phyloP scores from a whole-genome alignment of 2,329 filamentous ascomycete species.

The Verruconis gallopava region DNA sequence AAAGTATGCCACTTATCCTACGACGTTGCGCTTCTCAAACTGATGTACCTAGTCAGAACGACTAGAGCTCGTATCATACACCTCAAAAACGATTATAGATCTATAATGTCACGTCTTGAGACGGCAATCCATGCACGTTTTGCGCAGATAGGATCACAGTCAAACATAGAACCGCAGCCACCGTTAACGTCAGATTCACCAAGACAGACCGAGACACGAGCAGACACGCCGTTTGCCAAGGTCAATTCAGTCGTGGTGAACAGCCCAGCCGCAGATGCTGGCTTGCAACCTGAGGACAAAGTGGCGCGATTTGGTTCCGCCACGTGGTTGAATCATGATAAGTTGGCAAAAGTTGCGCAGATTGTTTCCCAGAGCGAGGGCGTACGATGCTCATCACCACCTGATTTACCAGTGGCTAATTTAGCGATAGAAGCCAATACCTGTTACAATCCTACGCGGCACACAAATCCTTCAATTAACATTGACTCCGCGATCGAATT shows the following conservation, averaged over 20 bases:
- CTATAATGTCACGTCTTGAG: slow-evolving; percentile 72
- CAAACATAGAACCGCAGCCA: slow-evolving; percentile 16
- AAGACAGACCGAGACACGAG: slow-evolving; percentile 17
- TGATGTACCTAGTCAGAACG: slow-evolving; percentile 57
- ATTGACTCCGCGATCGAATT: slow-evolving; percentile 64
- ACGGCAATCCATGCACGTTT: slow-evolving; percentile 82
- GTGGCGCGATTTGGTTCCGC: slow-evolving; percentile 78
- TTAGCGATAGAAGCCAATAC: slow-evolving; percentile 44
- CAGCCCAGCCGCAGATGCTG: slow-evolving; percentile 74
- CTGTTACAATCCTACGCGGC: slow-evolving; percentile 10
- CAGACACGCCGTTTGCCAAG: slow-evolving; percentile 65
- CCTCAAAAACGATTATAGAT: slow-evolving; percentile 86
- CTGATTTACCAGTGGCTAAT: slow-evolving; percentile 44
- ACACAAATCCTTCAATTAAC: slow-evolving; percentile 50
- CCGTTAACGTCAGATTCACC: slow-evolving; percentile 13
- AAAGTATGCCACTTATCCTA: slow-evolving; percentile 47
- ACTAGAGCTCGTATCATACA: slow-evolving; percentile 80
- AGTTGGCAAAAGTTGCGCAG: slow-evolving; percentile 73
- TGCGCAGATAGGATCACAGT: slow-evolving; percentile 47
- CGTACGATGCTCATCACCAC: slow-evolving; percentile 42
- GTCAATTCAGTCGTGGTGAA: slow-evolving; percentile 69
- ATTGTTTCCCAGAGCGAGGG: slow-evolving; percentile 82
- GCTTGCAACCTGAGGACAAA: slow-evolving; percentile 65
- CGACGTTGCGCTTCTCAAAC: slow-evolving; percentile 6
- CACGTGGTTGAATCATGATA: slow-evolving; percentile 74